These are phyloP conservation scores for Cytospora paraplurivora DNA, from an alignment of 2,329 filamentous ascomycete species.

Conservation along the genomic window DNA sequence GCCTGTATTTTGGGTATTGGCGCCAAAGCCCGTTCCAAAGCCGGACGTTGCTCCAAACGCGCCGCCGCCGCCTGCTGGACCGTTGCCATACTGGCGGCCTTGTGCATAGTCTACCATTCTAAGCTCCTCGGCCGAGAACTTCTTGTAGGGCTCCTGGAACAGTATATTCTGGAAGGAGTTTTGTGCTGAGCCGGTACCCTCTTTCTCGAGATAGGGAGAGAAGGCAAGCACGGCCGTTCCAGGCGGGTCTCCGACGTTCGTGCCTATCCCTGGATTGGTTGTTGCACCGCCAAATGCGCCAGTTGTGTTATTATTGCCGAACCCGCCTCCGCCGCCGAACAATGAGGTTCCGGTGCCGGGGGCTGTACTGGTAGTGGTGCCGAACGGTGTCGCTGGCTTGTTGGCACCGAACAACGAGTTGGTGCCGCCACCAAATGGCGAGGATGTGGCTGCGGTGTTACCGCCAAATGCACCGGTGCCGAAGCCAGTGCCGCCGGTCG, in stretches of 20 bases:
- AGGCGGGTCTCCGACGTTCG: conserved; percentile 58
- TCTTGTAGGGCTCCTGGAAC: conserved; percentile 79
- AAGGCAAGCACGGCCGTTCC: conserved; percentile 74
- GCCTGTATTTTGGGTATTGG: conserved; percentile 42
- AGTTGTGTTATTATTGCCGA: conserved; percentile 42
- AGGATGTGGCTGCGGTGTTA: conserved; percentile 37
- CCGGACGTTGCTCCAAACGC: conserved; percentile 71
- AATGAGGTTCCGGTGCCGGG: conserved; percentile 45
- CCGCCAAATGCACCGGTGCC: conserved; percentile 47
- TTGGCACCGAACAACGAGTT: too few species aligned
- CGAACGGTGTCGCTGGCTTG: conserved; percentile 49
- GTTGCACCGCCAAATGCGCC: conserved; percentile 47
- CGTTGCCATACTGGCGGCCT: conserved; percentile 83
- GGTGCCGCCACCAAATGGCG: conserved; percentile 43
- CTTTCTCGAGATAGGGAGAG: conserved; percentile 71
- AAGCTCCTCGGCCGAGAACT: conserved; percentile 87
- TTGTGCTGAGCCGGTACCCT: conserved; percentile 56
- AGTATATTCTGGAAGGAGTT: conserved; percentile 78
- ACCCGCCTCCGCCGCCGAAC: conserved; percentile 48
- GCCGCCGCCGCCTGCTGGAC: conserved; percentile 80
- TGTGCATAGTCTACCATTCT: conserved; percentile 85
- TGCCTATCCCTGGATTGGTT: conserved; percentile 54
- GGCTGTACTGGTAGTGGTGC: conserved; percentile 41
- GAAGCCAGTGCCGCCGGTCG: conserved; percentile 40
- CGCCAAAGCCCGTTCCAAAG: conserved; percentile 53